These are phyloP conservation scores for Fragaria ananassa DNA, from an alignment of 306 rosid genomes.

Conservation along the genomic window DNA sequence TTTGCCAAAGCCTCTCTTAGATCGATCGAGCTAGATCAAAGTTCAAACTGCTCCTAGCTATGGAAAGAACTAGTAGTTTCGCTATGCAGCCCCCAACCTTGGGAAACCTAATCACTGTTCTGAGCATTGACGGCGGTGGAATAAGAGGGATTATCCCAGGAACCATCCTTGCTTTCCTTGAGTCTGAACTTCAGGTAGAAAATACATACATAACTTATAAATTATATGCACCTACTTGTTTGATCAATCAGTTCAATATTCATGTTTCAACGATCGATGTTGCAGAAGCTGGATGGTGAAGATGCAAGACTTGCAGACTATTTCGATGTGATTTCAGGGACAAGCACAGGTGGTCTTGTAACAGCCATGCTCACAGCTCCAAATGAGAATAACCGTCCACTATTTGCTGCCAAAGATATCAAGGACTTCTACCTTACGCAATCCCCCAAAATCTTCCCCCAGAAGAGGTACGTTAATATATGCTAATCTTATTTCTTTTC, in stretches of 20 bases:
- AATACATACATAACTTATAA: no score
- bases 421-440: slow-evolving; percentile 52
- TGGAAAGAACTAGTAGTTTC: not conserved
- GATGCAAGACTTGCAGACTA: slow-evolving; percentile 59
- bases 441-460: slow-evolving; percentile 57
- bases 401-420: slow-evolving; percentile 58
- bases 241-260: no score
- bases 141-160: slow-evolving; percentile 69
- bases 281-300: slow-evolving; percentile 60
- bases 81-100: slow-evolving; percentile 35
- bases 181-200: no score
- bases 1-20: no score
- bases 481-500: no score
- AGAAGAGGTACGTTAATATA: slow-evolving; percentile 21
- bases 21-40: no score
- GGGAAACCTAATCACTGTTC: slow-evolving; percentile 55
- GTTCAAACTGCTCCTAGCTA: no score
- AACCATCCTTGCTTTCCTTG: slow-evolving; percentile 8
- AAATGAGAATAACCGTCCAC: slow-evolving; percentile 49
- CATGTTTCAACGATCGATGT: no score
- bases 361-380: slow-evolving; percentile 64
- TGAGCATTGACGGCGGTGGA: slow-evolving; percentile 84
- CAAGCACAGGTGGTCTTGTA: slow-evolving; percentile 65
- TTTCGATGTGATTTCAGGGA: slow-evolving; percentile 65
- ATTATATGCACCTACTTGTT: no score